Percentiles rank a stretch among this genome's conserved stretches.
Evolutionary conservation across 257 asterid genomes (phyloP).

Genomic region (Scutellaria minor): DNA sequence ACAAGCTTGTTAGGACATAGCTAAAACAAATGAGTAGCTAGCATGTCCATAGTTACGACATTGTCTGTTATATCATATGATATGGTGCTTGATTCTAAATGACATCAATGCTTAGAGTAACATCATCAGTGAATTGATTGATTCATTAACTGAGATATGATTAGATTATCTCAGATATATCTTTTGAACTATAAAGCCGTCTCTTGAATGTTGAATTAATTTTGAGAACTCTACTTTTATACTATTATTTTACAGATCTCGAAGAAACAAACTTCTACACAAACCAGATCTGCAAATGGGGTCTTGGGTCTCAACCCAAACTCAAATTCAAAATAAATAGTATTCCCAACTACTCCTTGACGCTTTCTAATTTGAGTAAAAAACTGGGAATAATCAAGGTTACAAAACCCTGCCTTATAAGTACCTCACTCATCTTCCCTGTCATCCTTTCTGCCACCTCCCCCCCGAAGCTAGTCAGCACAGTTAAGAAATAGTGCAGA

Average conservation of each 20-base stretch:
- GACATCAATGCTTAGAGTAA: slow-evolving; percentile 5
- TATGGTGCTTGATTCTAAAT: neutral
- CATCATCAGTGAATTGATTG: neutral
- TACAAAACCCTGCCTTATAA: neutral
- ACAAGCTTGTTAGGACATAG: neutral
- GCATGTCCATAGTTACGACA: neutral
- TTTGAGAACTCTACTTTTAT: slow-evolving; percentile 4
- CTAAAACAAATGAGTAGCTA: slow-evolving; percentile 3
- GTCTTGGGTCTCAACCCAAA: neutral
- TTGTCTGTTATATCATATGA: neutral
- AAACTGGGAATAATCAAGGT: neutral
- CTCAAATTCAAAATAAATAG: neutral
- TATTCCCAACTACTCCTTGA: neutral
- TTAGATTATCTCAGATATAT: slow-evolving; percentile 2
- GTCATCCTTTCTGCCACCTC: neutral
- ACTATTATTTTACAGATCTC: neutral
- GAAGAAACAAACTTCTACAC: neutral
- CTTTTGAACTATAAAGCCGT: neutral
- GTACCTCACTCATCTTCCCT: neutral
- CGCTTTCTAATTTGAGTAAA: neutral
- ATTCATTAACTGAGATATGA: neutral
- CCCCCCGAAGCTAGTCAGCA: neutral
- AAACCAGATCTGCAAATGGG: slow-evolving; percentile 9
- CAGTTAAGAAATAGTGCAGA: neutral
- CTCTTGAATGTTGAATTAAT: neutral